These are phyloP conservation scores for Ceratobasidium sp. DNA, from an alignment of 1,284 basidiomycete species.

Conservation along the genomic window DNA sequence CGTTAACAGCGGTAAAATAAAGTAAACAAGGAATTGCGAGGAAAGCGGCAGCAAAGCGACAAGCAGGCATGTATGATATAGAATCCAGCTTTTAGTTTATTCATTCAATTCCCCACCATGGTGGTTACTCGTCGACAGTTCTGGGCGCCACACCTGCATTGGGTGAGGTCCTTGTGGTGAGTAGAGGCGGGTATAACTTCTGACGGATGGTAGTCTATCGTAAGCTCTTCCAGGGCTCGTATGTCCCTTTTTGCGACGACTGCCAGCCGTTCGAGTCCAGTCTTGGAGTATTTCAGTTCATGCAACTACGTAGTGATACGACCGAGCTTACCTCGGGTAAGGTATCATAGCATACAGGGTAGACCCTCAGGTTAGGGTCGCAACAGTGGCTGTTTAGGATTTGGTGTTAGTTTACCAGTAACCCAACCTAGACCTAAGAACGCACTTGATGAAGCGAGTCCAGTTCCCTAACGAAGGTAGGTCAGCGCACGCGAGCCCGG, in stretches of 20 bases:
- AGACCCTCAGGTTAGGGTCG: conserved; percentile 43
- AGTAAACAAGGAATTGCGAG: background rate
- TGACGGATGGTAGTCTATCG: conserved; percentile 41
- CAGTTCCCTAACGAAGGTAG: conserved; percentile 33
- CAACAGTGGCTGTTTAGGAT: conserved; percentile 35
- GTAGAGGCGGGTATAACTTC: background rate
- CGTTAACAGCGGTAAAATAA: background rate
- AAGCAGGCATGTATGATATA: background rate
- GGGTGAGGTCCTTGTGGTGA: background rate
- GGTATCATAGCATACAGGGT: conserved; percentile 41
- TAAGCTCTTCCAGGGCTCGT: conserved; percentile 38
- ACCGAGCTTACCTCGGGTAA: conserved; percentile 19
- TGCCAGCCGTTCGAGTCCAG: conserved; percentile 32
- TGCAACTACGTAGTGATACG: background rate
- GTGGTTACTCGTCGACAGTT: conserved; percentile 10
- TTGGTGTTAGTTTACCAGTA: background rate
- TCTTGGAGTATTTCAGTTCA: background rate
- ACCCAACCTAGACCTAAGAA: no score
- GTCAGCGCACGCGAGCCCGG: background rate
- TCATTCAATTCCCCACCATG: background rate
- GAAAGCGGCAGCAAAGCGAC: background rate
- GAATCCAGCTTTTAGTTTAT: no score
- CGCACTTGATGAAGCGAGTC: conserved; percentile 44
- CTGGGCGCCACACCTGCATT: conserved; percentile 23
- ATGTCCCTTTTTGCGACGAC: conserved; percentile 37